Evolutionary conservation across 2,329 filamentous ascomycete genomes (phyloP), one percentile per base, ranked within the genome.

Genomic region (Massarina eburnea): DNA sequence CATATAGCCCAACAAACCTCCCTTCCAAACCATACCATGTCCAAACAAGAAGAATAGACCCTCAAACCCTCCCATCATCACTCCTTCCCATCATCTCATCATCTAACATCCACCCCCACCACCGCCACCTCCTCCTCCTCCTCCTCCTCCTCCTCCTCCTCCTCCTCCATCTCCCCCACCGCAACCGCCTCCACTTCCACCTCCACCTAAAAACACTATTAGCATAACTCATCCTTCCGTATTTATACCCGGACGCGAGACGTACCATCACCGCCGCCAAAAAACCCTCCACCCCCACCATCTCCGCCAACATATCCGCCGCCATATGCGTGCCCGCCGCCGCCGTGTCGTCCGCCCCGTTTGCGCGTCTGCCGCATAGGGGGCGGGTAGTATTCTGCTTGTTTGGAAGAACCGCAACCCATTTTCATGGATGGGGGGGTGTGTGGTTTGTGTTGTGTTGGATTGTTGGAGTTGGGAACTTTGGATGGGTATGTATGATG

Each of bases 381-480:
- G 4, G 46, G 46, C 14, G 46, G 46, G 39, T 45, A 49, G 46
- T 36, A 10, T 18, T 30, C 17, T 3, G 30, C n/a, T 8, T n/a
- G 36, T 42, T 45, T 45, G 12, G 46, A 49, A 32, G 41, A 45
- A 14, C 36, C 39, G 46, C 46, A 49, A 20, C 46, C 46, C 46
- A 49, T 49, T 14, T n/a, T n/a, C n/a, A n/a, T n/a, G n/a, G n/a
- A n/a, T n/a, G n/a, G n/a, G n/a, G n/a, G n/a, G n/a, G 27, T 30
- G 27, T 30, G 6, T 30, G 27, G 26, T 29, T 8, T 8, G 6
- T 19, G 43, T 20, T 9, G 19, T n/a, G 17, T 35, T 8, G 18
- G 15, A 14, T 15, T 30, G 22, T 20, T 26, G 26, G 18, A 12
- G 18, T 8, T 35, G 30, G 14, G 32, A 18, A 18, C n/a, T 35